A percentile compares a stretch with the other conserved stretches of the same genome.
These are phyloP conservation scores for Xylariaceae sp. DNA, from an alignment of 2,329 filamentous ascomycete genomes.

Conservation along the genomic window DNA sequence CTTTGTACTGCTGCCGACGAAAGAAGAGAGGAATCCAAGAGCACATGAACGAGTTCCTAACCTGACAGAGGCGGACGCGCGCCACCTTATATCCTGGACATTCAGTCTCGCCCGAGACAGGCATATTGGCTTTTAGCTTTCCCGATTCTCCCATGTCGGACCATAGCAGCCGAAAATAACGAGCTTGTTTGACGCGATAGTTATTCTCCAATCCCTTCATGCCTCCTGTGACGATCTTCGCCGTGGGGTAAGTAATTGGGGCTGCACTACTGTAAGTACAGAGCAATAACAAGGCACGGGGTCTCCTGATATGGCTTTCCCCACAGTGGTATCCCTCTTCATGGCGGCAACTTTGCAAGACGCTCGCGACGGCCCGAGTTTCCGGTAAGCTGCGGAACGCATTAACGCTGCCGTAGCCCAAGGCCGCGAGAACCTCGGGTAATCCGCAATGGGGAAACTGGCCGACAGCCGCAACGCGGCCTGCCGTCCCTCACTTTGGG, in stretches of 20 bases:
- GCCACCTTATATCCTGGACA: conserved; percentile 21
- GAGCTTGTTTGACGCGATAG: conserved; percentile 35
- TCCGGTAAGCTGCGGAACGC: conserved; percentile 28
- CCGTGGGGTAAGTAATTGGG: conserved; percentile 42
- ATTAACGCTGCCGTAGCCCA: conserved; percentile 3
- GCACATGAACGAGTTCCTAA: conserved; percentile 12
- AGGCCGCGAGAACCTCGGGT: conserved; percentile 35
- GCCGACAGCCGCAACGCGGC: conserved; percentile 30
- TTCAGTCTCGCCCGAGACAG: neutral
- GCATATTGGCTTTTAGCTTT: conserved; percentile 25
- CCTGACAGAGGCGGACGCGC: conserved; percentile 6
- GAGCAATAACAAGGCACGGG: conserved; percentile 2
- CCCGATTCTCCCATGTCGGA: conserved; percentile 55
- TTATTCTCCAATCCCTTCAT: conserved; percentile 36
- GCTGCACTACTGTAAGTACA: conserved; percentile 20
- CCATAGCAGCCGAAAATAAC: conserved; percentile 57
- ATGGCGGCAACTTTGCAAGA: conserved; percentile 37
- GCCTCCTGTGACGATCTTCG: conserved; percentile 38
- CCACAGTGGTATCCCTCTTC: conserved; percentile 34
- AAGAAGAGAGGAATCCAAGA: conserved; percentile 17
- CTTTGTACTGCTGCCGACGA: conserved; percentile 9
- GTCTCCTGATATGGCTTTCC: conserved; percentile 14
- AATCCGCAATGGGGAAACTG: conserved; percentile 32
- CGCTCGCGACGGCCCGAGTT: conserved; percentile 40
- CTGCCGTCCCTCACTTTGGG: conserved; percentile 28